Percentiles rank a stretch among this genome's conserved stretches.
Conservation (phyloP, 176 grass and related monocot genomes). For the Elymus sibiricus region DNA sequence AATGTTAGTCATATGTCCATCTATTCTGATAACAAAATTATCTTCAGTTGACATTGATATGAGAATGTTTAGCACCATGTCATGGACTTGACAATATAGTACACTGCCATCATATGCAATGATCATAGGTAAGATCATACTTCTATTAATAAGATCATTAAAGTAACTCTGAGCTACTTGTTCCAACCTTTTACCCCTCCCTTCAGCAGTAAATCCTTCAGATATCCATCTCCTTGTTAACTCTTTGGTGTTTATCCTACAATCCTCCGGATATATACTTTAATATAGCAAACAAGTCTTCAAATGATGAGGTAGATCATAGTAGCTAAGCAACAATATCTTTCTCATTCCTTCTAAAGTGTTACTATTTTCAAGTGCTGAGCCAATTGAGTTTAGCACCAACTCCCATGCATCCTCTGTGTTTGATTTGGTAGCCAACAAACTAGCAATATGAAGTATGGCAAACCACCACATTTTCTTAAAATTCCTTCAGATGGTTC, state of each 20-base stretch:
- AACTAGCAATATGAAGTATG: slow-evolving; percentile 14
- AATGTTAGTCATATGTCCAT: neutral
- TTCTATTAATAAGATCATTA: slow-evolving; percentile 6
- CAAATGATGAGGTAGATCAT: neutral
- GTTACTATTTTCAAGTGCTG: too few species aligned
- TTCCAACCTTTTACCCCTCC: neutral
- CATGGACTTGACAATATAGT: too few species aligned
- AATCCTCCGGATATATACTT: slow-evolving; percentile 27
- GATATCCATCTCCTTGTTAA: slow-evolving; percentile 26
- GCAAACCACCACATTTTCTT: slow-evolving; percentile 31
- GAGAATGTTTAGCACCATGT: neutral
- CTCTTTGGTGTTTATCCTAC: neutral
- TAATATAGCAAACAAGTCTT: slow-evolving; percentile 20
- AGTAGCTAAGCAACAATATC: slow-evolving; percentile 25
- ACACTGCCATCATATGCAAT: neutral
- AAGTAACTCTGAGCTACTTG: neutral
- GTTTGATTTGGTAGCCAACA: neutral
- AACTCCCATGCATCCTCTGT: neutral
- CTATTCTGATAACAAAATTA: neutral
- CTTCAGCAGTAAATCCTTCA: slow-evolving; percentile 20
- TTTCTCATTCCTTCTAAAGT: neutral
- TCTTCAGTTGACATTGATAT: neutral
- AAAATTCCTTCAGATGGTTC: neutral
- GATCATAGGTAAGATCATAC: neutral
- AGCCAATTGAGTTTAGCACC: slow-evolving; percentile 1